Conservation (phyloP, 257 asterid species). For the Penstemon newberryi region DNA sequence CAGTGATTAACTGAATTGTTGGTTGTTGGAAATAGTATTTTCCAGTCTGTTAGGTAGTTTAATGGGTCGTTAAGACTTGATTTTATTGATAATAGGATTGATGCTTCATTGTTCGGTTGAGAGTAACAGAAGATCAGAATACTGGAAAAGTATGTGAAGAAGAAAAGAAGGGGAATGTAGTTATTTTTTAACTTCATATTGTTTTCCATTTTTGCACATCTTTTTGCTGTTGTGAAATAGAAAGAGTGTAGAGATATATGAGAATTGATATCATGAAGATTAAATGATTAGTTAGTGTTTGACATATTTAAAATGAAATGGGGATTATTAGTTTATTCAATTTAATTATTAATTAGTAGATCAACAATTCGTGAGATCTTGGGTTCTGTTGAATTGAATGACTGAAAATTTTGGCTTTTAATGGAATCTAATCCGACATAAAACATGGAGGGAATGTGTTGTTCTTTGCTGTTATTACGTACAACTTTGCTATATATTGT, state of each 20-base stretch:
- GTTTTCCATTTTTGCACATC: slow-evolving; percentile 33
- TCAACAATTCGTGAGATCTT: slow-evolving; percentile 59
- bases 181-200: slow-evolving; percentile 44
- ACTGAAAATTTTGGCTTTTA: slow-evolving; percentile 58
- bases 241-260: slow-evolving; percentile 24
- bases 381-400: slow-evolving; percentile 55
- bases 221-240: slow-evolving; percentile 4
- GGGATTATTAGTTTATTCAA: slow-evolving; percentile 28
- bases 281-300: slow-evolving; percentile 25
- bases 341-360: slow-evolving; percentile 5
- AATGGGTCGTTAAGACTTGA: slow-evolving; percentile 56
- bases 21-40: slow-evolving; percentile 25
- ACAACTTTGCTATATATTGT: background rate
- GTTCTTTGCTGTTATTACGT: slow-evolving; percentile 19
- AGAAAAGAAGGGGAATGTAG: slow-evolving; percentile 29
- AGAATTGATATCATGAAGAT: slow-evolving; percentile 33
- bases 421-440: slow-evolving; percentile 55
- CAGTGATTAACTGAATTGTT: slow-evolving; percentile 42
- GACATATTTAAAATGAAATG: slow-evolving; percentile 20
- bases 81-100: slow-evolving; percentile 52
- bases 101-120: slow-evolving; percentile 33
- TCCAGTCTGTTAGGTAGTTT: slow-evolving; percentile 58
- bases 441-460: slow-evolving; percentile 76
- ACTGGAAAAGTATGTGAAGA: slow-evolving; percentile 24
- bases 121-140: slow-evolving; percentile 21